Evolutionary conservation across 495 filamentous ascomycete species (phyloP).

Genomic region (Podospora sp.): DNA sequence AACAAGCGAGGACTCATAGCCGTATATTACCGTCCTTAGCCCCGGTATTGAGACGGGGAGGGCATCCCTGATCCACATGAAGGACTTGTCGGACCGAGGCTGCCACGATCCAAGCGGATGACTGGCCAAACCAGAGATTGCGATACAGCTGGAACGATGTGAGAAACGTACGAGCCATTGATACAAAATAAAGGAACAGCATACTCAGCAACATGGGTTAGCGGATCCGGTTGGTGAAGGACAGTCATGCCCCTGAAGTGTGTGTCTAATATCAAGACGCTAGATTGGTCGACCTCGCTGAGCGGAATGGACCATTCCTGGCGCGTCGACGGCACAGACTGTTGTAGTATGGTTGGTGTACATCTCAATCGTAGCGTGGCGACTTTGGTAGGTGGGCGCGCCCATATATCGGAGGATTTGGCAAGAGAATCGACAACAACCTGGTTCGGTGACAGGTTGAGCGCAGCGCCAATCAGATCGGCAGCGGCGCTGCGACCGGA

Average conservation of each 20-base stretch:
- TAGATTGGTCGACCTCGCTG: too few species aligned
- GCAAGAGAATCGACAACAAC: background rate
- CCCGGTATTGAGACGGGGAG: conserved; percentile 30
- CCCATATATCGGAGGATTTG: background rate
- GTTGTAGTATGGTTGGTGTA: background rate
- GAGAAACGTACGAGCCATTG: too few species aligned
- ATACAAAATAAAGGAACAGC: too few species aligned
- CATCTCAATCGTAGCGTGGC: conserved; percentile 1
- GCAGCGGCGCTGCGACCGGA: background rate
- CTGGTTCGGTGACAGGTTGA: background rate
- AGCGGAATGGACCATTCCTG: conserved; percentile 1
- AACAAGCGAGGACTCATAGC: conserved; percentile 30
- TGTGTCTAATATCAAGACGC: background rate
- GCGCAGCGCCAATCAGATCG: background rate
- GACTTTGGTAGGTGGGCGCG: background rate
- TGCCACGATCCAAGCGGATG: conserved; percentile 25
- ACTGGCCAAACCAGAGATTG: conserved; percentile 27
- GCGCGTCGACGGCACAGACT: background rate
- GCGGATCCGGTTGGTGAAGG: background rate
- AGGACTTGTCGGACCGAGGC: conserved; percentile 12
- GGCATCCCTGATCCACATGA: conserved; percentile 39
- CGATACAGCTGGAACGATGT: conserved; percentile 28
- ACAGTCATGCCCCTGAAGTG: conserved; percentile 2
- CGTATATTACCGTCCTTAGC: conserved; percentile 32
- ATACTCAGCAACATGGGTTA: background rate